phyloP scores from a whole-genome alignment of 2,329 filamentous ascomycete genomes.

The Fusarium lateritium region DNA sequence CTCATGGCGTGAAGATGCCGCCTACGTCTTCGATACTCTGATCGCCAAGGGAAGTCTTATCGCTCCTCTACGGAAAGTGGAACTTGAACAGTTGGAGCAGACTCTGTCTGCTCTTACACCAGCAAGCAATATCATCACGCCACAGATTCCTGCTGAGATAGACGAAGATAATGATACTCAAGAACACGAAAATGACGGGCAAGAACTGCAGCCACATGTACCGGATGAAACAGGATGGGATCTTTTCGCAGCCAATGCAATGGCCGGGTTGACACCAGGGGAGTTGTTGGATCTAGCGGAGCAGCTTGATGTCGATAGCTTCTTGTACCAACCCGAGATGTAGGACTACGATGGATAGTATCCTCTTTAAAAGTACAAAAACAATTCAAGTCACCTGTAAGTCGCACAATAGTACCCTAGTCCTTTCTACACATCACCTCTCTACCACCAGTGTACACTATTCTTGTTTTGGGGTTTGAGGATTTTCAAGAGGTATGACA shows the following conservation, averaged over 20 bases:
- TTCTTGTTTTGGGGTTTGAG: neutral
- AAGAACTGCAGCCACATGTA: slow-evolving; percentile 9
- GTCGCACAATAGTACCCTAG: too few relatives aligned
- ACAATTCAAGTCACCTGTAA: too few relatives aligned
- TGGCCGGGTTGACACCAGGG: slow-evolving; percentile 52
- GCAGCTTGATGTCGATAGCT: slow-evolving; percentile 48
- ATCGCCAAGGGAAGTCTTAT: slow-evolving; percentile 56
- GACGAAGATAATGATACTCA: neutral
- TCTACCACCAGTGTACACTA: neutral
- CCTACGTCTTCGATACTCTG: slow-evolving; percentile 56
- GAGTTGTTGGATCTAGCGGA: slow-evolving; percentile 53
- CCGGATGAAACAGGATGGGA: slow-evolving; percentile 50
- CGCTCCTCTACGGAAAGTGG: slow-evolving; percentile 55
- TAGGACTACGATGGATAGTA: neutral
- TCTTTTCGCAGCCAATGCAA: slow-evolving; percentile 51
- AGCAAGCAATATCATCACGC: slow-evolving; percentile 12
- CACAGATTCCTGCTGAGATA: neutral
- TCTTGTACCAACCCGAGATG: slow-evolving; percentile 42
- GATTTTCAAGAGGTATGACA: neutral
- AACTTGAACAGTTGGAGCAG: slow-evolving; percentile 56
- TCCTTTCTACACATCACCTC: too few relatives aligned
- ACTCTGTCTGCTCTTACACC: slow-evolving; percentile 55
- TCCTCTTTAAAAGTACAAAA: neutral
- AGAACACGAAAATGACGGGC: neutral
- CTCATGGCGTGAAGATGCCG: slow-evolving; percentile 55